Base-by-base conservation (phyloP, 495 filamentous ascomycete species). In the Clohesyomyces aquaticus region DNA sequence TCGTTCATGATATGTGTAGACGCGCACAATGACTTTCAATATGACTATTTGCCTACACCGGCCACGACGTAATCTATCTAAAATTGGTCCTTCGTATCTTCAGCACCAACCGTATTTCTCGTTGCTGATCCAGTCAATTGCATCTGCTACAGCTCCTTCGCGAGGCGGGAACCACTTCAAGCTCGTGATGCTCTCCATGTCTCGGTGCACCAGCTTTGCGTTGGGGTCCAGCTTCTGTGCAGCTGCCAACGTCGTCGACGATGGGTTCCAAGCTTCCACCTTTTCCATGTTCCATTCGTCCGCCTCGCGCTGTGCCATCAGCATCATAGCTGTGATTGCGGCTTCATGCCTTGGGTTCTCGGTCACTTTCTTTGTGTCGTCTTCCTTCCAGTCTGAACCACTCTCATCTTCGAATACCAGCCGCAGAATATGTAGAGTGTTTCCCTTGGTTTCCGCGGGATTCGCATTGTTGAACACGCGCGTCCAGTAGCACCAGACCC, bases 41-140 rank as follows among this genome's bases (percentile, higher is more conserved):
- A n/a, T n/a, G n/a, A n/a, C n/a, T n/a, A n/a, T n/a, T n/a, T n/a
- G n/a, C n/a, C n/a, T n/a, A n/a, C n/a, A n/a, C n/a, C n/a, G n/a
- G n/a, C n/a, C n/a, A n/a, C n/a, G n/a, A n/a, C n/a, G n/a, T n/a
- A n/a, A n/a, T n/a, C n/a, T n/a, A n/a, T n/a, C n/a, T n/a, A n/a
- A n/a, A n/a, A n/a, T n/a, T n/a, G n/a, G 42, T 8, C 23, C 12
- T 49, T 58, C 41, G 12, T 28, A 8, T 10, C 48, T 23, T 85
- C 75, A 97, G 73, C 91, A 96, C 93, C 93, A 98, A 19, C 84
- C 89, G 77, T 86, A 97, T 80, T 95, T 96, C 82, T 98, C 93
- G 71, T 95, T 96, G 62, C 81, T 82, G 54, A 91, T 74, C 94
- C 94, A 98, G 49, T 91, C 88, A 42, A 96, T 78, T 22, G 86